Evolutionary conservation across 805 yeast genomes (phyloP).

Genomic region (Ogataea ganodermae): DNA sequence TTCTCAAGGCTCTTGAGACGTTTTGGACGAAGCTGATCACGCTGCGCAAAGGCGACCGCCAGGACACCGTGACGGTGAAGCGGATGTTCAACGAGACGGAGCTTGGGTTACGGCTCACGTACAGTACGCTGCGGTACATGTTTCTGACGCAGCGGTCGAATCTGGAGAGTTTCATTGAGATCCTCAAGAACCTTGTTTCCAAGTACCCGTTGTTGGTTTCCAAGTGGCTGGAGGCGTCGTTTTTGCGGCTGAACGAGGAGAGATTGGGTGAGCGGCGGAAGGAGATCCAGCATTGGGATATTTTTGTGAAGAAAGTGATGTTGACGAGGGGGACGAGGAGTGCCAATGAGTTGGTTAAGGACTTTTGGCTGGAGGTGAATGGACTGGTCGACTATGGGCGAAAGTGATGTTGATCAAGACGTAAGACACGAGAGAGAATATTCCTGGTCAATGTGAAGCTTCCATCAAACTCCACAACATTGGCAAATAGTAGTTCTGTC

Average conservation of each 20-base stretch:
- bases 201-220: slow-evolving; percentile 43
- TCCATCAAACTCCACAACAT: too few relatives aligned
- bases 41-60: slow-evolving; percentile 45
- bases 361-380: slow-evolving; percentile 65
- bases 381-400: slow-evolving; percentile 48
- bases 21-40: slow-evolving; percentile 57
- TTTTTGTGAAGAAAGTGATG: slow-evolving; percentile 55
- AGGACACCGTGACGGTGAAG: slow-evolving; percentile 38
- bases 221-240: slow-evolving; percentile 45
- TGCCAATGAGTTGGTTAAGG: slow-evolving; percentile 55
- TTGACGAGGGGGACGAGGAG: slow-evolving; percentile 67
- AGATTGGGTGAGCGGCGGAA: slow-evolving; percentile 27
- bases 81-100: slow-evolving; percentile 33
- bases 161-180: slow-evolving; percentile 56
- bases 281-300: slow-evolving; percentile 37
- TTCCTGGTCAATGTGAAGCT: too few relatives aligned
- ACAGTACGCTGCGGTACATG: slow-evolving; percentile 43
- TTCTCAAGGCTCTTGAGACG: slow-evolving; percentile 50
- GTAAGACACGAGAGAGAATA: slow-evolving; percentile 3
- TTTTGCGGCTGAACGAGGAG: slow-evolving; percentile 32
- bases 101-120: slow-evolving; percentile 36
- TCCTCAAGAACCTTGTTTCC: slow-evolving; percentile 43
- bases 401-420: slow-evolving; percentile 5
- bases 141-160: slow-evolving; percentile 59
- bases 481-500: too few relatives aligned